Evolutionary conservation across 106 monocot genomes (phyloP).

Genomic region (Allium cepa): DNA sequence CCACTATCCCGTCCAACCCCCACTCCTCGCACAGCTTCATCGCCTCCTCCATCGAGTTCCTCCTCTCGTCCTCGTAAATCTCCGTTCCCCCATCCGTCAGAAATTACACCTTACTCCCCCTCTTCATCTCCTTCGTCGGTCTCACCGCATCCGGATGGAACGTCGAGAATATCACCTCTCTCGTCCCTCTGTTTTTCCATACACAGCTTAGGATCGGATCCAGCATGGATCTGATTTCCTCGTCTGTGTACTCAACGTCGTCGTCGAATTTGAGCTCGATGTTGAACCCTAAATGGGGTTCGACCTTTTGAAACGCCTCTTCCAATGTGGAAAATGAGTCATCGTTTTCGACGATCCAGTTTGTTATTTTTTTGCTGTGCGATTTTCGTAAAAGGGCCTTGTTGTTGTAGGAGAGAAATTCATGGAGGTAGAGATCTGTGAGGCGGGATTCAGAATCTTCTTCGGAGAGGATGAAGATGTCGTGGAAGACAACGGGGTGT

Average conservation of each 20-base stretch:
- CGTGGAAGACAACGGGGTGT: constrained; percentile 33
- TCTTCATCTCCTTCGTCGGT: constrained; percentile 9
- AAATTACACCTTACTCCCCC: constrained; percentile 19
- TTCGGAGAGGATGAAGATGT: constrained; percentile 28
- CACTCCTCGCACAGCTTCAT: constrained; percentile 11
- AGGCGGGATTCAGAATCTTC: constrained; percentile 17
- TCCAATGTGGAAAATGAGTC: too few species aligned
- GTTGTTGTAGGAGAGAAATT: constrained; percentile 19
- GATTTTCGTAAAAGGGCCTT: too few species aligned
- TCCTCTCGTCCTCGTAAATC: constrained; percentile 8
- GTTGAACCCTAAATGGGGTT: too few species aligned
- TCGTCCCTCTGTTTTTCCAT: background rate
- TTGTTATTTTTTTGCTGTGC: too few species aligned
- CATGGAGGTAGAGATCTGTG: constrained; percentile 17
- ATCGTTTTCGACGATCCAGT: too few species aligned
- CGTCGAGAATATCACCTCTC: constrained; percentile 28
- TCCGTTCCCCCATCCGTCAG: constrained; percentile 27
- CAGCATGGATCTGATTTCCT: constrained; percentile 8
- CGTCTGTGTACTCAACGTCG: constrained; percentile 10
- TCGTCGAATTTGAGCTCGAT: background rate
- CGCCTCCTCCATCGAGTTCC: too few species aligned
- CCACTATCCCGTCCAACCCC: constrained; percentile 36
- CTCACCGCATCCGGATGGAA: constrained; percentile 34
- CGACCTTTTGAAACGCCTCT: too few species aligned
- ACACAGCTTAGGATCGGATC: constrained; percentile 8